Evolutionary conservation across 2,329 filamentous ascomycete species (phyloP), one percentile per base, ranked within the genome.

Genomic region (Massarina eburnea): DNA sequence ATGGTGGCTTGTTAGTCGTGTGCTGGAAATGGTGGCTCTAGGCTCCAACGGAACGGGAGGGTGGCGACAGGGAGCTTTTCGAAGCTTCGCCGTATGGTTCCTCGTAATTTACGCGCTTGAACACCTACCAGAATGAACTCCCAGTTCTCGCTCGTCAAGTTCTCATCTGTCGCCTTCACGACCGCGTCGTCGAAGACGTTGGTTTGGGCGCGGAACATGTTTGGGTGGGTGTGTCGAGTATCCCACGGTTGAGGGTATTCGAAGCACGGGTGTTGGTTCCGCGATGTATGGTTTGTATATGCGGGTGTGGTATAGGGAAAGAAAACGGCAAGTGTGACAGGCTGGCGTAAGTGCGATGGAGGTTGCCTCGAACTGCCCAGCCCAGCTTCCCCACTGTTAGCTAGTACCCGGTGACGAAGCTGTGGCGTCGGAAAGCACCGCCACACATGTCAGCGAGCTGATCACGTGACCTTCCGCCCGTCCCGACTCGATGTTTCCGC

Each of bases 151-250:
- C 74, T 95, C 82, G 91, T 97, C 61, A 97, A 82, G 73, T 96
- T 99, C 80, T 99, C 94, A 73, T 99, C 94, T 45, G 94, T 99
- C 66, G 94, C 91, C 74, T 88, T 88, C 64, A 83, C 85, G 70
- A 88, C 82, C 58, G 81, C 81, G 62, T 88, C 84, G 70, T 88
- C 84, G 59, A 87, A 87, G 37, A 80, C 77, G 70, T 87, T 86
- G 67, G 83, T 80, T 71, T 85, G 73, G 24, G 73, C 70, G 55
- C 74, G 72, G 54, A 77, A 77, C 74, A 77, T 77, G 55, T 45
- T 55, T n/a, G n/a, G n/a, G n/a, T n/a, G n/a, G n/a, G 57, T 41
- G 46, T 14, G 12, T 4, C 12, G 7, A 30, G 6, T 30, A 8
- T 30, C 27, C 9, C n/a, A 30, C n/a, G 12, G 9, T 6, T 14